Evolutionary conservation across 164 flowering plant species (phyloP), one percentile per base, ranked within the genome.

Genomic region (Dillenia suffruticosa): DNA sequence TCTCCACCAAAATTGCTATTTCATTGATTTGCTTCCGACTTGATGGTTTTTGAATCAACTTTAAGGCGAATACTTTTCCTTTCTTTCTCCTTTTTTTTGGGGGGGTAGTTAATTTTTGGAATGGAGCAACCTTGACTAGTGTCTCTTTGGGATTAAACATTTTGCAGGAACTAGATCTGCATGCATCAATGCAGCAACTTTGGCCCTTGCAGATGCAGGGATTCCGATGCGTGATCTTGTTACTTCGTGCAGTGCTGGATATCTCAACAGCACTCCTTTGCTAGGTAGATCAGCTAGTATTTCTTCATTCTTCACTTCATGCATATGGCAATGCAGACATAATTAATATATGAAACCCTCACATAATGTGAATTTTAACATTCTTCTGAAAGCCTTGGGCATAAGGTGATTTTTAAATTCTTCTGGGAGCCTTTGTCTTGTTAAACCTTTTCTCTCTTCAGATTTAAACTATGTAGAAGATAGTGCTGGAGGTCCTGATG

Each of bases 121-220:
- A 32, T 32, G 40, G 40, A 32, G 40, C 40, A 32, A 4, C 40
- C 40, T 32, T 32, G 7, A 32, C 40, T 32, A 32, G 40, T 26
- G 40, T 32, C 40, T 32, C 40, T 32, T 32, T 32, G 40, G 40
- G 40, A 32, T 5, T 32, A 32, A 26, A 26, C 7, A 4, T 32
- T 57, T 43, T 71, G 67, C 67, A 92, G 96, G 98, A 72, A 94
- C 99, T 13, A 81, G 99, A 77, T 89, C 93, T 57, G 97, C 99
- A 16, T 94, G 99, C 77, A 94, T 94, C 57, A 94, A 94, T 81
- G 99, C 99, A 66, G 99, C 99, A 61, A 89, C 93, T 48, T 74
- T 94, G 80, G 99, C 99, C 63, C 90, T 94, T 59, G 93, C 97
- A 67, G 99, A 91, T 89, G 97, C 97, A 61, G 99, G 97, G 47